Base-by-base conservation (phyloP, 768 basidiomycete genomes). In the Boletus rubropictus region DNA sequence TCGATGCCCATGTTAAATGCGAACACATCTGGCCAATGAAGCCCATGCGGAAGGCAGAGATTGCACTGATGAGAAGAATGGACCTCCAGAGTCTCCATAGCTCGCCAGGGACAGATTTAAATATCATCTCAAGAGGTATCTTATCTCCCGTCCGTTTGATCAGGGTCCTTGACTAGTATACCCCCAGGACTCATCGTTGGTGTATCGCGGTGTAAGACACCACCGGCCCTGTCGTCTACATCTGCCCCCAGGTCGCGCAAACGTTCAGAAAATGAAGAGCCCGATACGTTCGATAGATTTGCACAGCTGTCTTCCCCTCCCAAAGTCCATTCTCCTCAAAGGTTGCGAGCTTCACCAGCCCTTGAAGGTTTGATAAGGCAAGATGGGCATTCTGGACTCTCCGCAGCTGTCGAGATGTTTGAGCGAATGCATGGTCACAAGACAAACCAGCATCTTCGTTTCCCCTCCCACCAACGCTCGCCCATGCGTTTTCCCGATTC, bases 1-100 rank as follows among this genome's bases (percentile, higher is more conserved):
- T 81, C 22, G 57, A 65, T 3, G 52, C 64, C 7, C 81, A 83
- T 56, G 72, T 81, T 35, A 57, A 69, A 12, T 57, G 64, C 22
- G 71, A 75, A 10, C 81, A 83, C 56, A 68, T 78, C 35, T 68
- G 61, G 42, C 64, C 63, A 22, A 66, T 71, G 31, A 57, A 69
- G 34, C 73, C 78, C n/a, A 67, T 77, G 48, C 61, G 54, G 21
- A 70, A 70, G 25, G 50, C 63, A 20, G 79, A 82, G 28, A 66
- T 83, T 11, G 55, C 69, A 3, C 54, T 73, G 31, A 58, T 72
- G 40, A 60, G 58, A 43, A 60, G 51, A 40, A 62, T 67, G 51
- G 65, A 75, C 46, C 67, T 64, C 1, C 77, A 77, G 42, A 61
- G 59, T 40, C 46, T 64, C 15, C 55, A 57, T 36, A 53, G 58